phyloP scores from a whole-genome alignment of 2,329 filamentous ascomycete species.

The Calonectria honghensis region DNA sequence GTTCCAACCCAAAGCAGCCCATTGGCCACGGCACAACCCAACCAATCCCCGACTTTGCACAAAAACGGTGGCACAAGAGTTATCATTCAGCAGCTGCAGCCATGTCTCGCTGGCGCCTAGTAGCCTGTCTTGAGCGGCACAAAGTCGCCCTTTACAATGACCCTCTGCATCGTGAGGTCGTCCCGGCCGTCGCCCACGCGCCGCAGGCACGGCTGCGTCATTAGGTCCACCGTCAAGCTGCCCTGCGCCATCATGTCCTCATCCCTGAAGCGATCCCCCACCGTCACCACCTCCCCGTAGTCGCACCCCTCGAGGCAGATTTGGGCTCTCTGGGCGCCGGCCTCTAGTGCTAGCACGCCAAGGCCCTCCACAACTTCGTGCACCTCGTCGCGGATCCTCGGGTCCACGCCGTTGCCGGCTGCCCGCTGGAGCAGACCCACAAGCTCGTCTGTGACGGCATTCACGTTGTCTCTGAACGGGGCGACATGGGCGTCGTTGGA shows the following conservation, averaged over 20 bases:
- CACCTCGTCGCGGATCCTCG: slow-evolving; percentile 30
- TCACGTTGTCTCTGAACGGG: slow-evolving; percentile 33
- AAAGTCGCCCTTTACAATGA: slow-evolving; percentile 41
- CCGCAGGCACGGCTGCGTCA: slow-evolving; percentile 43
- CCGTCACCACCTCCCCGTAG: slow-evolving; percentile 21
- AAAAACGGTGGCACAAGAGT: background rate
- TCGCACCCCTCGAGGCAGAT: slow-evolving; percentile 40
- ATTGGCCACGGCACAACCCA: background rate
- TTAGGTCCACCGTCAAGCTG: slow-evolving; percentile 30
- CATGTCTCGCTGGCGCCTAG: background rate
- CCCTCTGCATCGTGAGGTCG: slow-evolving; percentile 36
- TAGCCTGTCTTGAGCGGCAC: slow-evolving; percentile 20
- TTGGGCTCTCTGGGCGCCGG: slow-evolving; percentile 42
- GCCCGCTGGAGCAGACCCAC: slow-evolving; percentile 23
- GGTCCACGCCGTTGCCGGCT: slow-evolving; percentile 4
- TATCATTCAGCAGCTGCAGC: background rate
- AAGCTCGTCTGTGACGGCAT: slow-evolving; percentile 30
- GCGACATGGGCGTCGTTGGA: slow-evolving; percentile 12
- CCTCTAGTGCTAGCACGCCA: slow-evolving; percentile 41
- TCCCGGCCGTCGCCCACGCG: slow-evolving; percentile 42
- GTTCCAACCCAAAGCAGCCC: too few species aligned
- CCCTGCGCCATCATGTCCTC: slow-evolving; percentile 31
- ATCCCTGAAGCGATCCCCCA: slow-evolving; percentile 38
- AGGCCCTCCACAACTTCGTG: slow-evolving; percentile 31
- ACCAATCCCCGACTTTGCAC: background rate